Evolutionary conservation across 495 filamentous ascomycete genomes (phyloP), one percentile per base, ranked within the genome.

Genomic region (Stereocaulon alpinum): DNA sequence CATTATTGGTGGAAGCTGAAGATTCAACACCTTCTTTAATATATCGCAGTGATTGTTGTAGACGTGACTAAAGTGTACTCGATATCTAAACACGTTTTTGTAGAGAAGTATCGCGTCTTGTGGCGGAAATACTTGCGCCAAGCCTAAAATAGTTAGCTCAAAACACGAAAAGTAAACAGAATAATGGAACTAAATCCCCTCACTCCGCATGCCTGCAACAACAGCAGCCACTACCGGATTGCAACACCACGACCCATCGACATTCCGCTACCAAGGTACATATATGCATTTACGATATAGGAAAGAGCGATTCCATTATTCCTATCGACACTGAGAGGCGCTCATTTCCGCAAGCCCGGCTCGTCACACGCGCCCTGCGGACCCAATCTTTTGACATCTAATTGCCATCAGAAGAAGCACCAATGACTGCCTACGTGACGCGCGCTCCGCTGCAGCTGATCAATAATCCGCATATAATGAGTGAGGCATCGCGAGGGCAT

Each of bases 391-490:
- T 27, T 27, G 24, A 7, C 40, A 18, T 51, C 24, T 5, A 18
- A 54, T 53, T 30, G n/a, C 24, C 3, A 44, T 41, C 47, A 50
- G 15, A 11, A 20, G 43, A 50, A 66, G 68, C 62, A 61, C 65
- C 66, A 64, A 71, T 71, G 69, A 71, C 69, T 59, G 55, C 64
- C 34, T 63, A 65, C 63, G 64, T 63, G 61, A 70, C 67, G 58
- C 69, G 69, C 56, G 65, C 67, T 63, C 69, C 69, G 59, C 62
- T 71, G 56, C 66, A 69, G 41, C 55, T 65, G 24, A 64, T 71
- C 24, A 56, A 59, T 3, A 68, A 68, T 55, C 61, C 64, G 40
- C 66, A 64, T 64, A 66, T 62, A 24, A 71, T 71, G 69, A 62
- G 56, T 41, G 63, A 70, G 47, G 43, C 65, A 44, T 68, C 64